A percentile compares a stretch with the other conserved stretches of the same genome.
Evolutionary conservation across 306 rosid species (phyloP).

Genomic region (Rubus parviflorus): DNA sequence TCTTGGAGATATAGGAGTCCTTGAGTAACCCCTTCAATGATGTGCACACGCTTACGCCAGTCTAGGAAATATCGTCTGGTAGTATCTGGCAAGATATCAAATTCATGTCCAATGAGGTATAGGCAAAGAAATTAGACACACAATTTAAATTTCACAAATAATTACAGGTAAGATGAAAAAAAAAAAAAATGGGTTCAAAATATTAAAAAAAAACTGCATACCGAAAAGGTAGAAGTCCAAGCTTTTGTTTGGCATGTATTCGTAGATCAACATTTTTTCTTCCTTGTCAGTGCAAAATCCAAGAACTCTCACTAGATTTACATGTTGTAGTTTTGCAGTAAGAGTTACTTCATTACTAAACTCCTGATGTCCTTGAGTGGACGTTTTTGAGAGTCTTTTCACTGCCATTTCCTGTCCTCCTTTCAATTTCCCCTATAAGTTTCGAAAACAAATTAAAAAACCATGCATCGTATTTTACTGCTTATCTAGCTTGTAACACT

Average conservation of each 20-base stretch:
- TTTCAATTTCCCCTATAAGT: slow-evolving; percentile 29
- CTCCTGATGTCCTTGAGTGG: slow-evolving; percentile 36
- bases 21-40: slow-evolving; percentile 41
- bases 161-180: not conserved
- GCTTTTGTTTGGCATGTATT: slow-evolving; percentile 40
- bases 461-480: not conserved
- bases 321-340: slow-evolving; percentile 34
- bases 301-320: slow-evolving; percentile 16
- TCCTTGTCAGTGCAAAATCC: slow-evolving; percentile 16
- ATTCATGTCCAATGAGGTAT: too few species aligned
- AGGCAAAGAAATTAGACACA: too few species aligned
- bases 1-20: slow-evolving; percentile 46
- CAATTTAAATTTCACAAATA: too few species aligned
- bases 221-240: slow-evolving; percentile 36
- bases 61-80: slow-evolving; percentile 3
- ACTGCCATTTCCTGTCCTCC: slow-evolving; percentile 36
- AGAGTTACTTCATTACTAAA: slow-evolving; percentile 36
- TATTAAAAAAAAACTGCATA: not conserved
- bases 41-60: slow-evolving; percentile 27
- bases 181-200: not conserved
- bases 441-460: not conserved
- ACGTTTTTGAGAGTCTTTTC: slow-evolving; percentile 36
- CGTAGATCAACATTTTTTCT: slow-evolving; percentile 27
- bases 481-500: too few species aligned
- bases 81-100: slow-evolving; percentile 17